These are phyloP conservation scores for Eimeria sp. DNA, from an alignment of 169 alveolate species.

Conservation along the genomic window DNA sequence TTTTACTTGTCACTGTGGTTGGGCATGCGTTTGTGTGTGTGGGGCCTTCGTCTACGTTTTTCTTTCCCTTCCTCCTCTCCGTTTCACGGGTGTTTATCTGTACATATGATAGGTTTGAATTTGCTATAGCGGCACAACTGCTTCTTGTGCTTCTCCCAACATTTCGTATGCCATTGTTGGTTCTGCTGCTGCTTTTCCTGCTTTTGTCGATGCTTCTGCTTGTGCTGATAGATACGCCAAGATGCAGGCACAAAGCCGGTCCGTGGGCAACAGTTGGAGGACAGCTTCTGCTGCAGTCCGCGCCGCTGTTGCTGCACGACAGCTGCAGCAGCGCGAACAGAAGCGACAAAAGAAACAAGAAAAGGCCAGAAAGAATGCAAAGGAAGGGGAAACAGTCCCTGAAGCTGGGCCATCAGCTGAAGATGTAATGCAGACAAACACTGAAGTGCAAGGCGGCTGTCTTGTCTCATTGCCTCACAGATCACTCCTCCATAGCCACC, in stretches of 20 bases:
- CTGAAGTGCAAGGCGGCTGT: background rate
- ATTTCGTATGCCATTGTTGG: background rate
- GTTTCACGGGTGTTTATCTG: too few relatives aligned
- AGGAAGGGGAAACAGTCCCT: slow-evolving; percentile 9
- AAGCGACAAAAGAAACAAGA: slow-evolving; percentile 24
- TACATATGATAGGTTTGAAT: too few relatives aligned
- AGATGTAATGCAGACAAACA: slow-evolving; percentile 20
- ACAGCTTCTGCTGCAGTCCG: slow-evolving; percentile 68
- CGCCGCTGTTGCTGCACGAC: slow-evolving; percentile 67
- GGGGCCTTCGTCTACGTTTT: too few relatives aligned
- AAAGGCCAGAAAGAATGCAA: slow-evolving; percentile 6
- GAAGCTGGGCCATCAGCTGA: slow-evolving; percentile 59
- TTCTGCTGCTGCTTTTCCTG: background rate
- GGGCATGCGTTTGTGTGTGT: too few relatives aligned
- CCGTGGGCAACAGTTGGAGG: slow-evolving; percentile 73
- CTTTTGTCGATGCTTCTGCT: background rate
- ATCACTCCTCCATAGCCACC: too few relatives aligned
- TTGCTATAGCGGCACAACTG: too few relatives aligned
- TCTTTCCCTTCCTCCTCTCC: too few relatives aligned
- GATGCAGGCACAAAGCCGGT: slow-evolving; percentile 78
- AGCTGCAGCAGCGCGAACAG: slow-evolving; percentile 61
- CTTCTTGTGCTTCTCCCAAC: too few relatives aligned
- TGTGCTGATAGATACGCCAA: slow-evolving; percentile 40
- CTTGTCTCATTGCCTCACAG: too few relatives aligned
- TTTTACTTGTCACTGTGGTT: too few relatives aligned